Conservation (phyloP, 768 basidiomycete species). For the Chlorophyllum brunneum region DNA sequence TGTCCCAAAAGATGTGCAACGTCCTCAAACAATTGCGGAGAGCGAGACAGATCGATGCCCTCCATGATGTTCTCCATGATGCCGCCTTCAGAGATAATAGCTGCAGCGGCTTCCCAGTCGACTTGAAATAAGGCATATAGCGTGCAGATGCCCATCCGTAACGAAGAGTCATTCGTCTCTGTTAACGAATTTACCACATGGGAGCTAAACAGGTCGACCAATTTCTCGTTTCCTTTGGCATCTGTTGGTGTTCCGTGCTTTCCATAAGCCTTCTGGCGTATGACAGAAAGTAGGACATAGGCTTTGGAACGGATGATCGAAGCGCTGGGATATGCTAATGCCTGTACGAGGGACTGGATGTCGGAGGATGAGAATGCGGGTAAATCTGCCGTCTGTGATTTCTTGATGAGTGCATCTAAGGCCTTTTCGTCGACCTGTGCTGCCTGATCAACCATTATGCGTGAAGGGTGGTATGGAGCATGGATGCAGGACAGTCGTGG, state of each 20-base stretch:
- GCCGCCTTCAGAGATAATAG: conserved; percentile 62
- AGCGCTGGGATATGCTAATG: conserved; percentile 41
- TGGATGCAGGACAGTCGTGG: background rate
- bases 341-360: conserved; percentile 43
- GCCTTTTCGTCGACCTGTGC: conserved; percentile 1
- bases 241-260: conserved; percentile 32
- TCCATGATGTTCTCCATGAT: conserved; percentile 65
- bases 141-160: conserved; percentile 58
- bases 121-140: conserved; percentile 81
- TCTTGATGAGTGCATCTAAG: conserved; percentile 8
- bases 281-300: conserved; percentile 63
- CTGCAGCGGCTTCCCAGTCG: conserved; percentile 63
- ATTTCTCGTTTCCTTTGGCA: conserved; percentile 41
- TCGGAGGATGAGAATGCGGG: conserved; percentile 47
- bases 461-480: background rate
- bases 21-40: conserved; percentile 45
- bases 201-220: conserved; percentile 50
- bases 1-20: conserved; percentile 75
- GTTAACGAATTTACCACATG: conserved; percentile 45
- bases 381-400: conserved; percentile 20
- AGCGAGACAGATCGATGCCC: conserved; percentile 60
- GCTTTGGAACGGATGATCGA: conserved; percentile 55
- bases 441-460: background rate
- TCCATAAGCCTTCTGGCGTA: conserved; percentile 57
- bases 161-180: conserved; percentile 49